A percentile compares a stretch with the other conserved stretches of the same genome.
Evolutionary conservation across 768 basidiomycete species (phyloP).

Genomic region (Neoboletus subvelutipes): DNA sequence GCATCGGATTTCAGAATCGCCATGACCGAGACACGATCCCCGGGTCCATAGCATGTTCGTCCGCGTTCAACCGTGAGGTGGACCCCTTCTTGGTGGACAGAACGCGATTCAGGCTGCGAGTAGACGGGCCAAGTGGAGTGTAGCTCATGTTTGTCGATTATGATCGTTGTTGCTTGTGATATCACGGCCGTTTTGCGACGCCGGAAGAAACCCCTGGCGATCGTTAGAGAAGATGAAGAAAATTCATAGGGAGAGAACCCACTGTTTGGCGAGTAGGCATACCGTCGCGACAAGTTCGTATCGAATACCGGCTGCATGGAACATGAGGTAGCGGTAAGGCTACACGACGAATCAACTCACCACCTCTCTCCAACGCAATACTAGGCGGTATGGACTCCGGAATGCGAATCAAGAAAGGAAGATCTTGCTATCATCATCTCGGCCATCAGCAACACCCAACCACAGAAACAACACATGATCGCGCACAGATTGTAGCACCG

Average conservation of each 20-base stretch:
- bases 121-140: constrained; percentile 95
- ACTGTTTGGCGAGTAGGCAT: constrained; percentile 86
- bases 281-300: constrained; percentile 90
- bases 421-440: constrained; percentile 61
- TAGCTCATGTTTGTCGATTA: constrained; percentile 91
- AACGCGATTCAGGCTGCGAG: constrained; percentile 72
- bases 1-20: constrained; percentile 74
- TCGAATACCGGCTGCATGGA: constrained; percentile 67
- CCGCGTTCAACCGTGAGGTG: constrained; percentile 74
- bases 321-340: neutral
- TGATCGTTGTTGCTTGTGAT: constrained; percentile 66
- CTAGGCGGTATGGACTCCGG: constrained; percentile 91
- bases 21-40: constrained; percentile 71
- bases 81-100: constrained; percentile 62
- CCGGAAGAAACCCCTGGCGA: constrained; percentile 66
- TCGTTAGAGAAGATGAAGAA: neutral
- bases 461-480: neutral
- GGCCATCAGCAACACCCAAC: neutral
- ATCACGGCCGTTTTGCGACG: constrained; percentile 70
- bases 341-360: constrained; percentile 35
- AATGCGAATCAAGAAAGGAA: constrained; percentile 86
- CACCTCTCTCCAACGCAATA: constrained; percentile 74
- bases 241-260: constrained; percentile 21
- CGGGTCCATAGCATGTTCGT: constrained; percentile 82
- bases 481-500: constrained; percentile 62